These are phyloP conservation scores for Penicillium sp. DNA, from an alignment of 2,329 filamentous ascomycete genomes.

Conservation along the genomic window DNA sequence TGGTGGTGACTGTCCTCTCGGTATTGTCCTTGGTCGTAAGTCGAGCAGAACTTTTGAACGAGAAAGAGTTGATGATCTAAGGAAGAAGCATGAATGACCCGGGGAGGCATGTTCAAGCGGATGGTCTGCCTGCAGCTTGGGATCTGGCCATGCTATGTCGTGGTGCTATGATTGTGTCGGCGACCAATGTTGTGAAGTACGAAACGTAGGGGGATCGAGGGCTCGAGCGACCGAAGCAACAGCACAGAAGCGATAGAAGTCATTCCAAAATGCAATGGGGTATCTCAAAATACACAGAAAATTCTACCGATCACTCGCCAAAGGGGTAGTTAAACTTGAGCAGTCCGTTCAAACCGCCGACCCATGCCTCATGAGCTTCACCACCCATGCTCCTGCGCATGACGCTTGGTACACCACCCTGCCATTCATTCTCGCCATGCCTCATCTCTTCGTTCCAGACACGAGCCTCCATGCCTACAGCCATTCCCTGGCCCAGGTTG, in stretches of 20 bases:
- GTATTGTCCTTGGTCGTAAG: not conserved
- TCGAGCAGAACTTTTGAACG: not conserved
- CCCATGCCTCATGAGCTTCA: conserved; percentile 84
- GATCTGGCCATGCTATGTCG: not conserved
- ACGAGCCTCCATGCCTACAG: conserved; percentile 78
- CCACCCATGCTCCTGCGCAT: conserved; percentile 64
- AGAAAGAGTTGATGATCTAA: too few relatives aligned
- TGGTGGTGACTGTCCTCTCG: not conserved
- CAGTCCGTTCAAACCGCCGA: conserved; percentile 87
- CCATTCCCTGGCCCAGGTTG: conserved; percentile 64
- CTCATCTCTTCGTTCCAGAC: conserved; percentile 84
- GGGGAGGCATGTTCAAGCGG: not conserved
- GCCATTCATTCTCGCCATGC: conserved; percentile 55
- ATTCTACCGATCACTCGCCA: conserved; percentile 59
- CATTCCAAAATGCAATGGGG: not conserved
- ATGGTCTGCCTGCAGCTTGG: not conserved
- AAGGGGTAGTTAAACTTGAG: conserved; percentile 98
- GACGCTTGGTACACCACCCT: conserved; percentile 87
- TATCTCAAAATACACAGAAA: conserved; percentile 5
- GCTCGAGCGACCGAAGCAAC: not conserved
- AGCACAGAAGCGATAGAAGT: not conserved
- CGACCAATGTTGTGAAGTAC: not conserved
- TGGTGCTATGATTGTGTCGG: too few relatives aligned
- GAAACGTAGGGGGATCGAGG: not conserved
- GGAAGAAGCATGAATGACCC: too few relatives aligned